phyloP scores from a whole-genome alignment of 106 monocot species.

The Dendrobium huoshanense region DNA sequence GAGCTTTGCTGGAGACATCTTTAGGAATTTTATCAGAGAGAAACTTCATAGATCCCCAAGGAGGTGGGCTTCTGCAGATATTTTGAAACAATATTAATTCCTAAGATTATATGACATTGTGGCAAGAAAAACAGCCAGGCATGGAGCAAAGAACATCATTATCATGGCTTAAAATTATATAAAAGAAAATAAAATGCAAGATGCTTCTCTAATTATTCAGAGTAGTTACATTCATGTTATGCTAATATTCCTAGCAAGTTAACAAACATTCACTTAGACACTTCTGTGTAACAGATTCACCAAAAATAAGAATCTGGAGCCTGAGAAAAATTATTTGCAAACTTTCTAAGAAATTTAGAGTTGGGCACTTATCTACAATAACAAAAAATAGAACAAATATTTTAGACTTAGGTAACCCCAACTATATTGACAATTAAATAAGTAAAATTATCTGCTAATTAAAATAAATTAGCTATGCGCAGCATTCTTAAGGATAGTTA shows the following conservation, averaged over 20 bases:
- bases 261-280: not conserved
- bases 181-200: too few relatives aligned
- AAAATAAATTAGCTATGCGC: not conserved
- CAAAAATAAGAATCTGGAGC: too few relatives aligned
- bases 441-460: not conserved
- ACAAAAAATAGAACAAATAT: too few relatives aligned
- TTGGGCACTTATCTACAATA: too few relatives aligned
- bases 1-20: constrained; percentile 54
- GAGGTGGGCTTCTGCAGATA: constrained; percentile 47
- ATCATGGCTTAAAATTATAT: too few relatives aligned
- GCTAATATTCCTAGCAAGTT: too few relatives aligned
- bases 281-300: too few relatives aligned
- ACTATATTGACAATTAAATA: not conserved
- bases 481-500: not conserved
- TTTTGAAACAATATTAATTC: not conserved
- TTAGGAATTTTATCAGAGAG: constrained; percentile 56
- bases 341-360: too few relatives aligned
- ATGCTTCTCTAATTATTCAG: too few relatives aligned
- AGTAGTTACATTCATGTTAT: too few relatives aligned
- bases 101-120: not conserved
- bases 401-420: too few relatives aligned
- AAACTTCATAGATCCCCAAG: constrained; percentile 64
- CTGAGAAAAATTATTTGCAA: too few relatives aligned
- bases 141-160: not conserved
- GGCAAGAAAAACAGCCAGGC: not conserved